A percentile compares a stretch with the other conserved stretches of the same genome.
Evolutionary conservation across 2,329 filamentous ascomycete genomes (phyloP).

Genomic region (Fusarium decemcellulare): DNA sequence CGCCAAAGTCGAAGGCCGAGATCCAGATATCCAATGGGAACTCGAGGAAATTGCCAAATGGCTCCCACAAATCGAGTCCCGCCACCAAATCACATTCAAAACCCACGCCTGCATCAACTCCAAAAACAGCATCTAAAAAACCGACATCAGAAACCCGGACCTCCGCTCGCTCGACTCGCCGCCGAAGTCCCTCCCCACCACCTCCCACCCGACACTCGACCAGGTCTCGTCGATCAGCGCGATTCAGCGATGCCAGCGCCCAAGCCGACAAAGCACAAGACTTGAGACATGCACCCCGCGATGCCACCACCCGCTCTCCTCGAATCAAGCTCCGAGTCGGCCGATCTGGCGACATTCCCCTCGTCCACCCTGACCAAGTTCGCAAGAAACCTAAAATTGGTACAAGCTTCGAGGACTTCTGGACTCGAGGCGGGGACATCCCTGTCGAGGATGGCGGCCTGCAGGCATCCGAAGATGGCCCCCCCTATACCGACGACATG

Average conservation of each 20-base stretch:
- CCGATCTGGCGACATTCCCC: conserved; percentile 61
- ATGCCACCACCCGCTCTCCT: conserved; percentile 53
- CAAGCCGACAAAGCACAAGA: conserved; percentile 31
- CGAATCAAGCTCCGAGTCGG: conserved; percentile 65
- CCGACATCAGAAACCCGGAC: conserved; percentile 46
- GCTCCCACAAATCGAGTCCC: conserved; percentile 45
- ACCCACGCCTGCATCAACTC: conserved; percentile 42
- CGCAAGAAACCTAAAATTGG: conserved; percentile 68
- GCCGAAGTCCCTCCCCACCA: conserved; percentile 59
- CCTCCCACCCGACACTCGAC: conserved; percentile 57
- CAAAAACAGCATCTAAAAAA: conserved; percentile 51
- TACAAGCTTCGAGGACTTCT: conserved; percentile 70
- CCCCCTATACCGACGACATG: conserved; percentile 71
- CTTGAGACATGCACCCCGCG: conserved; percentile 25
- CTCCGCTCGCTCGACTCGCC: conserved; percentile 53
- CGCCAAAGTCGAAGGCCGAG: conserved; percentile 50
- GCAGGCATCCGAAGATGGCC: conserved; percentile 68
- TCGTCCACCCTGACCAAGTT: conserved; percentile 72
- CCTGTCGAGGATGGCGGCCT: conserved; percentile 72
- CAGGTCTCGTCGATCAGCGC: conserved; percentile 60
- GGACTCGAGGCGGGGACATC: conserved; percentile 63
- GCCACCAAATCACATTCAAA: conserved; percentile 45
- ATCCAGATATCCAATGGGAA: conserved; percentile 44
- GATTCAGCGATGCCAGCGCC: conserved; percentile 51
- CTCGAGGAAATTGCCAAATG: conserved; percentile 44